phyloP scores from a whole-genome alignment of 1,139 yeast species.

The Blastobotrys serpentis region DNA sequence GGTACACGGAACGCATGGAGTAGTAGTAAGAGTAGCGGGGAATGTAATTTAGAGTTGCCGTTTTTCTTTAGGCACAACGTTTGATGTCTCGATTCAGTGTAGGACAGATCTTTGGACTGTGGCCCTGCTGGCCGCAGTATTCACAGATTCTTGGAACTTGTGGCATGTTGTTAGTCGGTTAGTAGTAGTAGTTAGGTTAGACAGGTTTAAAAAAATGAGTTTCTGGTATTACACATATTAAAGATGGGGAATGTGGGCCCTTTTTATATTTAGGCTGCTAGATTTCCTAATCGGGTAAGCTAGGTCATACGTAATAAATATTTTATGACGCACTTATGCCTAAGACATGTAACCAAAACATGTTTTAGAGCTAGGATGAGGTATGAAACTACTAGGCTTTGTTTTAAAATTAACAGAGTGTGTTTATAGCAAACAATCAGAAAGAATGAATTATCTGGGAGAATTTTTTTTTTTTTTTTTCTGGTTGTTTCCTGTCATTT shows the following conservation, averaged over 20 bases:
- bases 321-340: not conserved
- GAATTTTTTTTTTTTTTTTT: too few species aligned
- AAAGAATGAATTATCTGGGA: too few species aligned
- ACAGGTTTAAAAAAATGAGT: too few species aligned
- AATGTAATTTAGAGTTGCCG: too few species aligned
- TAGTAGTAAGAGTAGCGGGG: too few species aligned
- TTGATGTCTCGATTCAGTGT: slow-evolving; percentile 11
- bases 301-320: not conserved
- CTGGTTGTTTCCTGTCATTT: too few species aligned
- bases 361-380: not conserved
- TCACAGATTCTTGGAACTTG: slow-evolving; percentile 12
- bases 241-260: not conserved
- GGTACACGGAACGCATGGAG: too few species aligned
- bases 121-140: slow-evolving; percentile 15
- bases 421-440: too few species aligned
- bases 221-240: too few species aligned
- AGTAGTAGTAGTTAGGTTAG: too few species aligned
- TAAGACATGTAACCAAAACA: not conserved
- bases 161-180: slow-evolving; percentile 3
- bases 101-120: slow-evolving; percentile 13
- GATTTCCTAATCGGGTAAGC: not conserved
- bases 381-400: not conserved
- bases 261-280: not conserved
- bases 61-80: slow-evolving; percentile 12
- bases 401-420: too few species aligned